A percentile compares a stretch with the other conserved stretches of the same genome.
Conservation (phyloP, 805 yeast species). For the Hanseniaspora thailandica region DNA sequence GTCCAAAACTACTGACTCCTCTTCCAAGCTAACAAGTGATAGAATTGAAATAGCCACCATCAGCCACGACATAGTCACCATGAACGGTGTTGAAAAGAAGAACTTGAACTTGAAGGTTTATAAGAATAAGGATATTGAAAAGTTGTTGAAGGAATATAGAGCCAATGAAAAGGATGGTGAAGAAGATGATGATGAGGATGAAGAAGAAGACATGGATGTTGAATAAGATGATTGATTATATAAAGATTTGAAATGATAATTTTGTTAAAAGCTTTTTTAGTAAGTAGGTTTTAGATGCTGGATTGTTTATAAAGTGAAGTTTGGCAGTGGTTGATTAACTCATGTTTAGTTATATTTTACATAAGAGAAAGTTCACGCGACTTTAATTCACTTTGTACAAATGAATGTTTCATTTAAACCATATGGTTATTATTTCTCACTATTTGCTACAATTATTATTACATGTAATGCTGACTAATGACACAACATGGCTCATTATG, state of each 20-base stretch:
- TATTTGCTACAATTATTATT: too few species aligned
- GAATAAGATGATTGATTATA: not conserved
- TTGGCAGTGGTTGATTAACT: too few species aligned
- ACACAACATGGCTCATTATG: too few species aligned
- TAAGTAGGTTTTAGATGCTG: not conserved
- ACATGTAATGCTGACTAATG: too few species aligned
- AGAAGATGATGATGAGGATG: conserved; percentile 21
- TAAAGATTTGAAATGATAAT: not conserved
- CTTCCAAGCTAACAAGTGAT: conserved; percentile 64
- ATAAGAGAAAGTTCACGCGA: too few species aligned
- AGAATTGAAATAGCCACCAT: conserved; percentile 89
- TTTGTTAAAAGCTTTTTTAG: too few species aligned
- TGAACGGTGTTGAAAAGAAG: conserved; percentile 29
- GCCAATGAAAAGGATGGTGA: conserved; percentile 47
- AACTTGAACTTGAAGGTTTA: conserved; percentile 59
- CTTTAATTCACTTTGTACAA: too few species aligned
- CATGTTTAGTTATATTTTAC: too few species aligned
- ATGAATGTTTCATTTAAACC: too few species aligned
- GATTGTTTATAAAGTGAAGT: not conserved
- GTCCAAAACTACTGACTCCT: conserved; percentile 85
- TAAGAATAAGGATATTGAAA: conserved; percentile 67
- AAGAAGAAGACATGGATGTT: conserved; percentile 5
- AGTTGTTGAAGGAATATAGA: conserved; percentile 59
- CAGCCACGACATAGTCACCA: conserved; percentile 27
- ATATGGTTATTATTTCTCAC: too few species aligned